Evolutionary conservation across 2,329 filamentous ascomycete genomes (phyloP), one percentile per base, ranked within the genome.

Genomic region (Falciphora oryzae): DNA sequence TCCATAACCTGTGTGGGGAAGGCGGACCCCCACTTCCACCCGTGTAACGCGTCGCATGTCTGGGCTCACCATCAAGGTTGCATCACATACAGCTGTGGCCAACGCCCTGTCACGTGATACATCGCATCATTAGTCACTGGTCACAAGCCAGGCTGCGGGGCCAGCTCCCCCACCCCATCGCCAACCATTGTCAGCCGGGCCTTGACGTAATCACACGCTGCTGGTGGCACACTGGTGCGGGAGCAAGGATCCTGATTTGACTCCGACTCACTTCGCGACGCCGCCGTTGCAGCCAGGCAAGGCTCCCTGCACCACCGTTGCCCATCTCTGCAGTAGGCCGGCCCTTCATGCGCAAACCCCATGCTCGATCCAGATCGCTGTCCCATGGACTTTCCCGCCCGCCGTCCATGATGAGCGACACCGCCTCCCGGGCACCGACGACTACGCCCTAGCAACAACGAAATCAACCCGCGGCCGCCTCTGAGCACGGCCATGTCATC

Each of bases 401-500:
- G 61, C 61, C 57, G 29, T 53, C 38, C 32, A 62, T 56, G 56
- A 62, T 62, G 61, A 62, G 44, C 32, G 61, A 59, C n/a, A 58
- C 65, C 62, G 62, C 27, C 67, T 67, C 61, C 63, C 75, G 75
- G 74, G 73, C 75, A 61, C 70, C 68, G 59, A 73, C 70, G 66
- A 72, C 72, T 56, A 69, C 69, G 29, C 64, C 69, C 35, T 65
- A 65, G 29, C 69, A 69, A 6, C 68, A 69, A 61, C 69, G 80
- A 10, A 73, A 78, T 18, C 50, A 62, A 65, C 78, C 79, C n/a
- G 75, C 74, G 18, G 61, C 31, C 56, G 61, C 27, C 27, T 31
- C n/a, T 44, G 44, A 53, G 31, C 5, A 72, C 71, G 56, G 70
- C 70, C 22, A 62, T 71, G 27, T 68, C 72, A 28, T 72, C 75